phyloP scores from a whole-genome alignment of 164 flowering plant genomes.

The Vitis riparia region DNA sequence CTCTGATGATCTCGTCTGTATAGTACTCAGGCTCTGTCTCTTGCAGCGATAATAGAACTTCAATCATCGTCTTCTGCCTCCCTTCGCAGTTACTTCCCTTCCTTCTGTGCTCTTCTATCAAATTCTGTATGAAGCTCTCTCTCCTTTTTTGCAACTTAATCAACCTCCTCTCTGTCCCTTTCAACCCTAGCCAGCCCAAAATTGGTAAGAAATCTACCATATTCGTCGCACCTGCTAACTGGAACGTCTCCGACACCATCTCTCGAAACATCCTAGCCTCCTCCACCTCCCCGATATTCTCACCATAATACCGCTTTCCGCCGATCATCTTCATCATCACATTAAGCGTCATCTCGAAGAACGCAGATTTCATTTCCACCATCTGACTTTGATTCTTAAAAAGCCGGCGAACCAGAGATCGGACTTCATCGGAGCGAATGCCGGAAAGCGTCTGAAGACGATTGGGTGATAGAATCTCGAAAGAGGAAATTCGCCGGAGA shows the following conservation, averaged over 20 bases:
- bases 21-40: slow-evolving; percentile 37
- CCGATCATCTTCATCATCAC: slow-evolving; percentile 52
- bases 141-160: slow-evolving; percentile 23
- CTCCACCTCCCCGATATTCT: slow-evolving; percentile 14
- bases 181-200: slow-evolving; percentile 25
- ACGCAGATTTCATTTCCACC: slow-evolving; percentile 32
- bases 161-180: slow-evolving; percentile 26
- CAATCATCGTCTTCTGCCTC: slow-evolving; percentile 30
- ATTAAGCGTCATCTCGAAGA: slow-evolving; percentile 40
- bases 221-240: not conserved
- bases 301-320: slow-evolving; percentile 45
- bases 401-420: slow-evolving; percentile 17
- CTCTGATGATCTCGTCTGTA: slow-evolving; percentile 41
- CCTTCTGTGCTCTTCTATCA: slow-evolving; percentile 38
- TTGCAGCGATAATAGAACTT: slow-evolving; percentile 24
- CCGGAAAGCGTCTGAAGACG: slow-evolving; percentile 29
- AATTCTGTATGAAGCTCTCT: slow-evolving; percentile 36
- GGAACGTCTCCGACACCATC: slow-evolving; percentile 2
- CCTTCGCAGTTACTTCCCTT: not conserved
- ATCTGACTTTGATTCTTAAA: not conserved
- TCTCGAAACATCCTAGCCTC: slow-evolving; percentile 19
- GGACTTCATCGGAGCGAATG: slow-evolving; percentile 43
- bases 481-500: slow-evolving; percentile 35
- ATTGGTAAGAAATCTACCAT: slow-evolving; percentile 30
- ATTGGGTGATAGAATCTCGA: slow-evolving; percentile 41